Conservation (phyloP, 306 rosid genomes). For the Gastrolobium villosum region DNA sequence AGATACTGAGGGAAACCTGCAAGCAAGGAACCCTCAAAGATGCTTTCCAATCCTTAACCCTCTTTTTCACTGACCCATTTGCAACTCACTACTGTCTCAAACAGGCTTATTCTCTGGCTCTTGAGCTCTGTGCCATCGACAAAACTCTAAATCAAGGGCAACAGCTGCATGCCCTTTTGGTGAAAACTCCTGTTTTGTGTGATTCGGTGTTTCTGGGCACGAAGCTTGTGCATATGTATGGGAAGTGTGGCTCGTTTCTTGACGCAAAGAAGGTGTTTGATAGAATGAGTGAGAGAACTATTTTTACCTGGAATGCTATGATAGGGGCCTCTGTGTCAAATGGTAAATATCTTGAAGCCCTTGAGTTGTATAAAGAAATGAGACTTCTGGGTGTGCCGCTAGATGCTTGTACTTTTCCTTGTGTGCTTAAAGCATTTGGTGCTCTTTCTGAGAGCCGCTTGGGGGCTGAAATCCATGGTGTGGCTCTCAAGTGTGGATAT, state of each 20-base stretch:
- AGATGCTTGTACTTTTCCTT: slow-evolving; percentile 73
- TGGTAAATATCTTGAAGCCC: slow-evolving; percentile 58
- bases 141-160: slow-evolving; percentile 65
- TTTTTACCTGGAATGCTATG: slow-evolving; percentile 85
- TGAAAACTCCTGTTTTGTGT: slow-evolving; percentile 48
- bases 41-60: slow-evolving; percentile 55
- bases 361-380: slow-evolving; percentile 68
- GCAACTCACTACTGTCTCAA: slow-evolving; percentile 45
- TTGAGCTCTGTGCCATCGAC: slow-evolving; percentile 64
- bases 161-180: slow-evolving; percentile 72
- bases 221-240: slow-evolving; percentile 72
- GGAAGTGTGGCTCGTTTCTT: slow-evolving; percentile 61
- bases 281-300: slow-evolving; percentile 61
- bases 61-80: slow-evolving; percentile 31
- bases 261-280: slow-evolving; percentile 69
- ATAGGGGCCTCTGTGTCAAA: slow-evolving; percentile 70
- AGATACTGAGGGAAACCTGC: slow-evolving; percentile 42
- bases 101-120: slow-evolving; percentile 63
- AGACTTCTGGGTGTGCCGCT: slow-evolving; percentile 53
- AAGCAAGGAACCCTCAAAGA: slow-evolving; percentile 51
- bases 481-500: slow-evolving; percentile 71
- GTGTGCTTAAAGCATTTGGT: slow-evolving; percentile 67
- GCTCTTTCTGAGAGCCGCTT: slow-evolving; percentile 37
- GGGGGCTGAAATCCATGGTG: slow-evolving; percentile 74
- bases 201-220: slow-evolving; percentile 64